Base-by-base conservation (phyloP, 768 basidiomycete genomes). In the Gymnopilus dilepis region DNA sequence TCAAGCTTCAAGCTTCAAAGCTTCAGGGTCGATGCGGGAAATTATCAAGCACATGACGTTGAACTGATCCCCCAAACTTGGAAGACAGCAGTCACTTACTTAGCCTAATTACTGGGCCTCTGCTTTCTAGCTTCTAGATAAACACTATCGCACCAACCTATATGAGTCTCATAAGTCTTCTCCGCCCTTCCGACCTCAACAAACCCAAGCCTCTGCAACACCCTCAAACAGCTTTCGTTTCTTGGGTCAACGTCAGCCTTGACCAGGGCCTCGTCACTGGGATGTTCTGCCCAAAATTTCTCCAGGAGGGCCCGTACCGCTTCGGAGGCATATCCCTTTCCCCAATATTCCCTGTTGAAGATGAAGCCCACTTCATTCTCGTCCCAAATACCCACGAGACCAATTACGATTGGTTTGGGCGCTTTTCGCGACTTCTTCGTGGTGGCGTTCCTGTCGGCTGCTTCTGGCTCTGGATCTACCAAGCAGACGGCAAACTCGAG, bases 81-180 rank as follows among this genome's bases (percentile, higher is more conserved):
- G n/a, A n/a, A n/a, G n/a, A n/a, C n/a, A n/a, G n/a, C n/a, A n/a
- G n/a, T n/a, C n/a, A n/a, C n/a, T n/a, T n/a, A n/a, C n/a, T n/a
- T n/a, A n/a, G n/a, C n/a, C n/a, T n/a, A n/a, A 15, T 15, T 37
- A 3, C 34, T 8, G 34, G 8, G n/a, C n/a, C n/a, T n/a, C 34
- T 37, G 55, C 37, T 55, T 65, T 53, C 28, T 60, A 17, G 57
- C 40, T 26, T 69, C 65, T 17, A 71, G 42, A 58, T 70, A 72
- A 15, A 70, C 61, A 34, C 70, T 72, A 61, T 72, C 67, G 41
- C 69, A 64, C 67, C 67, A 69, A 13, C 69, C 70, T n/a, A 70
- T 47, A 57, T 70, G 66, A 8, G 70, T 72, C 33, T 69, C 52
- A 26, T 50, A 69, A 9, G 70, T 72, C 19, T 62, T 65, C 50